Base-by-base conservation (phyloP, 2,329 filamentous ascomycete species). In the Aspergillus piperis region DNA sequence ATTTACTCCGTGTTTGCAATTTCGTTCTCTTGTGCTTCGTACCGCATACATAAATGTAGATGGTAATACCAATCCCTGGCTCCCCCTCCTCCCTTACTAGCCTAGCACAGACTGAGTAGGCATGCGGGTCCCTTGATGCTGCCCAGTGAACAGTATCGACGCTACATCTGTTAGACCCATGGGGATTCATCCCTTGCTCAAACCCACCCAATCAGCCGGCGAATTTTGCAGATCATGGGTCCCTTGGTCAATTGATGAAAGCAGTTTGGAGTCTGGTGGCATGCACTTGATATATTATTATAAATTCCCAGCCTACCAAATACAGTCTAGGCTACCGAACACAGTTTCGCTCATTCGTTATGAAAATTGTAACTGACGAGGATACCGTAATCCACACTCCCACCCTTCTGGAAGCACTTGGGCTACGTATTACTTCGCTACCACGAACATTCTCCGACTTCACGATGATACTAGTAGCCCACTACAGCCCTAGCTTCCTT, bases 161-260 rank as follows among this genome's bases (percentile, higher is more conserved):
- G 23, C 17, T 48, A 48, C 8, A 48, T 5, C 23, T 25, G 21
- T 49, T 25, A 23, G 25, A 50, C n/a, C 47, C 25, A 25, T 25
- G 44, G 47, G 6, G 19, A 44, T 39, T 51, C 55, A 42, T 54
- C 23, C 47, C 47, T 50, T 50, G 25, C 47, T 50, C 25, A 19
- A 21, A 41, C 23, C 36, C 51, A n/a, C 61, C 59, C 57, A 62
- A 62, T 64, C 52, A 62, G 30, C 41, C 13, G 38, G 58, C 57
- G 48, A 58, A 60, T 47, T 56, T 42, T 49, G 64, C 44, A 63
- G 64, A 66, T 66, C 63, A 61, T 60, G 55, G 59, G 21, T 41
- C 57, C 39, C 32, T 39, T 38, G 48, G 38, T 55, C 51, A 39
- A 61, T 60, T 57, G 53, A 62, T 52, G 57, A 57, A 57, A 48